Evolutionary conservation across 202 grass and related monocot genomes (phyloP).

Genomic region (Bolboschoenoplectus hybrid): DNA sequence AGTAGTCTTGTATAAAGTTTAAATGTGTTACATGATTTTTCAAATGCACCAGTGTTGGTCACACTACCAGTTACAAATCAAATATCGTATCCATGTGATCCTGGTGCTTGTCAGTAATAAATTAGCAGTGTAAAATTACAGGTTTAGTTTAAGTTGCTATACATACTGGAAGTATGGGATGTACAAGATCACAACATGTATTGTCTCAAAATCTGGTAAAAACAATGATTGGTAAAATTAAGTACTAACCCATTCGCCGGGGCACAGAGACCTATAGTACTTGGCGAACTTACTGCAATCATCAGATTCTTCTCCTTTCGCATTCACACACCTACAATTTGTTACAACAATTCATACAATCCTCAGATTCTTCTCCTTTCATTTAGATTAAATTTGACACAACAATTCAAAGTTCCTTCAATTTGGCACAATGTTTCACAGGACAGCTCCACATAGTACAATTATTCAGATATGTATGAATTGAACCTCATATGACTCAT

Average conservation of each 20-base stretch:
- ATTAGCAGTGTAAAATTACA: neutral
- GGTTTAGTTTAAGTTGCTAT: neutral
- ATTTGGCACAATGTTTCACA: neutral
- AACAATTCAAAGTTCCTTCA: neutral
- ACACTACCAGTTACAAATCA: neutral
- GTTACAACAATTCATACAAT: conserved; percentile 39
- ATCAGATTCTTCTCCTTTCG: conserved; percentile 57
- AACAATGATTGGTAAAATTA: neutral
- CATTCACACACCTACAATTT: conserved; percentile 61
- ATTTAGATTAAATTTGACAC: conserved; percentile 42
- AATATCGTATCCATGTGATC: neutral
- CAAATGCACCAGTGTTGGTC: neutral
- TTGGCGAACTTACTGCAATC: conserved; percentile 84
- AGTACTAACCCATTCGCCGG: conserved; percentile 79
- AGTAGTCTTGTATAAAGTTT: neutral
- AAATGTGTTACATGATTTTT: neutral
- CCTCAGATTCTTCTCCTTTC: conserved; percentile 57
- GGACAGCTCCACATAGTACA: conserved; percentile 21
- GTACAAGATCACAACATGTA: neutral
- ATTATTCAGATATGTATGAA: neutral
- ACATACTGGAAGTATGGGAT: neutral
- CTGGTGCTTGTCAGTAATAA: neutral
- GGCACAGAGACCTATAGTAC: conserved; percentile 89
- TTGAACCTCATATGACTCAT: neutral
- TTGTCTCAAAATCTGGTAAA: neutral